phyloP scores from a whole-genome alignment of 345 rosid species.

The Camelina hispida region DNA sequence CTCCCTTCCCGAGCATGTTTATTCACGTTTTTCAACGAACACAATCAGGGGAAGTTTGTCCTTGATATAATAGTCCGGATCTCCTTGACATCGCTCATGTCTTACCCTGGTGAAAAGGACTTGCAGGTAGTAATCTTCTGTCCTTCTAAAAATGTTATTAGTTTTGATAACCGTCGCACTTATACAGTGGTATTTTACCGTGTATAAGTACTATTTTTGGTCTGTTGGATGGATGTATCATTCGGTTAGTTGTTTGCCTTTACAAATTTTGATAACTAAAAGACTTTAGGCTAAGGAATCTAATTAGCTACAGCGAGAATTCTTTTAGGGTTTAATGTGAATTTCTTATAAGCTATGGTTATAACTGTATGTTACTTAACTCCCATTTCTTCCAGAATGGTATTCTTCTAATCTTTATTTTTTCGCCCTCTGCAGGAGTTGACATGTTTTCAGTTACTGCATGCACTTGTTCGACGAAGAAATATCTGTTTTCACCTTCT shows the following conservation, averaged over 20 bases:
- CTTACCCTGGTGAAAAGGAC: conserved; percentile 94
- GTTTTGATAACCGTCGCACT: conserved; percentile 17
- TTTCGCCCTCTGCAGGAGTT: conserved; percentile 57
- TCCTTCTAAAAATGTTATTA: conserved; percentile 6
- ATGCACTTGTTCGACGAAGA: conserved; percentile 80
- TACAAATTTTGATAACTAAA: conserved; percentile 29
- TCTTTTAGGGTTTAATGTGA: conserved; percentile 14
- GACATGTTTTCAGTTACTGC: conserved; percentile 81
- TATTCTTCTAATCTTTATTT: conserved; percentile 11
- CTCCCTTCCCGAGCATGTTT: conserved; percentile 61
- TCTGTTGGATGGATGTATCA: conserved; percentile 9
- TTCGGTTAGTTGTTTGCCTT: conserved; percentile 21
- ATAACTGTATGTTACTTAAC: conserved; percentile 23
- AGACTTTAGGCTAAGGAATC: conserved; percentile 25
- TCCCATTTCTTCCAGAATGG: conserved; percentile 12
- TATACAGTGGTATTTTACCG: conserved; percentile 6
- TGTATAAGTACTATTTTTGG: conserved; percentile 15
- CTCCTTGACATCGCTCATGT: conserved; percentile 70
- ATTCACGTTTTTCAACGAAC: conserved; percentile 75
- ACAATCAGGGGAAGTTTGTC: conserved; percentile 76
- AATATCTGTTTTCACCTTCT: conserved; percentile 80
- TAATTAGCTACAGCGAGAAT: conserved; percentile 4
- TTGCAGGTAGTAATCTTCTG: conserved; percentile 69
- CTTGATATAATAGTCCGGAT: conserved; percentile 82
- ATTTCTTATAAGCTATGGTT: conserved; percentile 24